A percentile compares a stretch with the other conserved stretches of the same genome.
Conservation (phyloP, 2,329 filamentous ascomycete genomes). For the Clonostachys chloroleuca region DNA sequence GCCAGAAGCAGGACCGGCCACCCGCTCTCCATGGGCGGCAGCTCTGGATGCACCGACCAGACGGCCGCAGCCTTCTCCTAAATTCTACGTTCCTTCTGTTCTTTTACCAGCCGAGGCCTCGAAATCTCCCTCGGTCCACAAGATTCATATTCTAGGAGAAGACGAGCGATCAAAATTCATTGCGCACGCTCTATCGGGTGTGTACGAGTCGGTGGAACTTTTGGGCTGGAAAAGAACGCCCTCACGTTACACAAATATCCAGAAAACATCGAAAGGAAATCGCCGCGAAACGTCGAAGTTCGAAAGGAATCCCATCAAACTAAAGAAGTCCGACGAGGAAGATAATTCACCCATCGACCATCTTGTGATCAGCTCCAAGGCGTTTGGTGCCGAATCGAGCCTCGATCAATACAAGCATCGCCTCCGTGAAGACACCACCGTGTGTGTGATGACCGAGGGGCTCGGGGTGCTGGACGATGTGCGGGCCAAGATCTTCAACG, state of each 20-base stretch:
- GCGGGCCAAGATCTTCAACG: slow-evolving; percentile 65
- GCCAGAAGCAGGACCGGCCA: no score
- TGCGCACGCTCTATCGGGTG: slow-evolving; percentile 31
- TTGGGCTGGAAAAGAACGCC: slow-evolving; percentile 15
- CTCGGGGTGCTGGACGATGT: slow-evolving; percentile 80
- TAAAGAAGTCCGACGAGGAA: slow-evolving; percentile 2
- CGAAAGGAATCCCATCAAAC: slow-evolving; percentile 4
- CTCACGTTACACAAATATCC: slow-evolving; percentile 22
- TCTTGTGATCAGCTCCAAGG: slow-evolving; percentile 60
- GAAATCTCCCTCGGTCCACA: slow-evolving; percentile 22
- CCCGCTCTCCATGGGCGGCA: no score
- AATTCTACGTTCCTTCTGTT: slow-evolving; percentile 28
- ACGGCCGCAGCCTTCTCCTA: background rate
- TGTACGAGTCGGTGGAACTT: slow-evolving; percentile 33
- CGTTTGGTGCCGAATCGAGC: slow-evolving; percentile 50
- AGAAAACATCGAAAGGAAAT: slow-evolving; percentile 15
- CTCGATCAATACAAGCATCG: slow-evolving; percentile 59
- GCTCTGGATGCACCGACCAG: no score
- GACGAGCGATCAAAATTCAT: slow-evolving; percentile 34
- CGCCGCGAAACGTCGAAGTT: slow-evolving; percentile 6
- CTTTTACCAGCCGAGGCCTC: slow-evolving; percentile 23
- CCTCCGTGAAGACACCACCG: slow-evolving; percentile 62
- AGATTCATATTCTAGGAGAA: slow-evolving; percentile 34
- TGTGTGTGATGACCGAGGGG: slow-evolving; percentile 76
- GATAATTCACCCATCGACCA: slow-evolving; percentile 58